Conservation (phyloP, 768 basidiomycete species). For the Termitomyces sp. region DNA sequence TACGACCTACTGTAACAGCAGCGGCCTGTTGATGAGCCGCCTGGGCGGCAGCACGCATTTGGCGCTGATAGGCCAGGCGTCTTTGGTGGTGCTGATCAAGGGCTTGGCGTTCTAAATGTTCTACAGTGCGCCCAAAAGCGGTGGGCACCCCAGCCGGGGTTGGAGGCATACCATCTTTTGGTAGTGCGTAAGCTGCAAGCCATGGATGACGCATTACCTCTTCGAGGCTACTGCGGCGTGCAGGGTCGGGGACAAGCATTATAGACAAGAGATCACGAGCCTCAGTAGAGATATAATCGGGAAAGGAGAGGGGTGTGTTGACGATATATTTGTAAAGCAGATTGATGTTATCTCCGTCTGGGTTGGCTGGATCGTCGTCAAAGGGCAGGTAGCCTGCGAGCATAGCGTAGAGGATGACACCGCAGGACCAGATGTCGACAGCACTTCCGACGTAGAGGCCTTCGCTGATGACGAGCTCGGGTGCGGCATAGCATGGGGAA, state of each 20-base stretch:
- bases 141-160: slow-evolving; percentile 22
- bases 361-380: slow-evolving; percentile 97
- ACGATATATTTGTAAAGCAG: slow-evolving; percentile 98
- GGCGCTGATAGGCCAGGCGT: slow-evolving; percentile 72
- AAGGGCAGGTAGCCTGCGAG: slow-evolving; percentile 97
- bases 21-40: slow-evolving; percentile 18
- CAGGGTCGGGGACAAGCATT: slow-evolving; percentile 95
- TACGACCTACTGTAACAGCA: slow-evolving; percentile 28
- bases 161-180: slow-evolving; percentile 15
- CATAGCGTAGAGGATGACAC: slow-evolving; percentile 96
- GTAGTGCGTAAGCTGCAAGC: slow-evolving; percentile 58
- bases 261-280: slow-evolving; percentile 79
- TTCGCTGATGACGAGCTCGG: slow-evolving; percentile 95
- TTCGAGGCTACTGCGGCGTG: slow-evolving; percentile 66
- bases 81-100: slow-evolving; percentile 85
- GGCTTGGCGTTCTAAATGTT: slow-evolving; percentile 73
- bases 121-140: slow-evolving; percentile 65
- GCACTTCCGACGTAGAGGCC: slow-evolving; percentile 96
- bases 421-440: slow-evolving; percentile 97
- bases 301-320: slow-evolving; percentile 93
- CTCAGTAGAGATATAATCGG: slow-evolving; percentile 85
- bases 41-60: slow-evolving; percentile 57
- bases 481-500: slow-evolving; percentile 96
- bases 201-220: slow-evolving; percentile 86
- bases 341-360: slow-evolving; percentile 99